phyloP scores from a whole-genome alignment of 345 rosid genomes.

The Cochlearia excelsa region DNA sequence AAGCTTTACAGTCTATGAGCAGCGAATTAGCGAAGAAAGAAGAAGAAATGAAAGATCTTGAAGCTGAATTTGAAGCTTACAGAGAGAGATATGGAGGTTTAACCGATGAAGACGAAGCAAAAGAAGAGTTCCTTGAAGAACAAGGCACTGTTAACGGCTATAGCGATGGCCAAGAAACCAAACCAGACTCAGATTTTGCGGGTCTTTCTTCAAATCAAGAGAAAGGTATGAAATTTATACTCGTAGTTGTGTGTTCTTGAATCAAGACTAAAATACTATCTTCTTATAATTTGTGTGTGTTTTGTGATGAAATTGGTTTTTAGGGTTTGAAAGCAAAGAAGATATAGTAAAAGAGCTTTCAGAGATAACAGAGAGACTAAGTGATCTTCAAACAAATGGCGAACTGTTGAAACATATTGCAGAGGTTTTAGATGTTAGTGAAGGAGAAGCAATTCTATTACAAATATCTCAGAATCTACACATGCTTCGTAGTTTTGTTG shows the following conservation, averaged over 20 bases:
- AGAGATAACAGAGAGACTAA: slow-evolving; percentile 40
- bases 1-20: slow-evolving; percentile 62
- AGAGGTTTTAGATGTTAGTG: slow-evolving; percentile 33
- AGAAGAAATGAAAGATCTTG: slow-evolving; percentile 54
- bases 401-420: slow-evolving; percentile 35
- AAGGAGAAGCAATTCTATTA: slow-evolving; percentile 36
- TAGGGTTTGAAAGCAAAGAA: slow-evolving; percentile 32
- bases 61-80: slow-evolving; percentile 65
- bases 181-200: slow-evolving; percentile 25
- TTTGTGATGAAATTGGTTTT: slow-evolving; percentile 14
- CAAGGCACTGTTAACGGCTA: slow-evolving; percentile 19
- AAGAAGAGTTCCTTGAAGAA: slow-evolving; percentile 19
- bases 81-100: slow-evolving; percentile 55
- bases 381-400: slow-evolving; percentile 44
- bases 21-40: slow-evolving; percentile 55
- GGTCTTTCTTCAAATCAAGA: slow-evolving; percentile 25
- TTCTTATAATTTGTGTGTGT: not conserved
- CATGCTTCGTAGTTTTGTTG: not conserved
- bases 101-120: slow-evolving; percentile 29
- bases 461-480: not conserved
- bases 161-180: slow-evolving; percentile 31
- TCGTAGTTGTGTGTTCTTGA: not conserved
- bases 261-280: no score
- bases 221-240: slow-evolving; percentile 36
- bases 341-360: slow-evolving; percentile 35